A percentile compares a stretch with the other conserved stretches of the same genome.
These are phyloP conservation scores for Elymus sibiricus DNA, from an alignment of 176 grass and related monocot species.

Conservation along the genomic window DNA sequence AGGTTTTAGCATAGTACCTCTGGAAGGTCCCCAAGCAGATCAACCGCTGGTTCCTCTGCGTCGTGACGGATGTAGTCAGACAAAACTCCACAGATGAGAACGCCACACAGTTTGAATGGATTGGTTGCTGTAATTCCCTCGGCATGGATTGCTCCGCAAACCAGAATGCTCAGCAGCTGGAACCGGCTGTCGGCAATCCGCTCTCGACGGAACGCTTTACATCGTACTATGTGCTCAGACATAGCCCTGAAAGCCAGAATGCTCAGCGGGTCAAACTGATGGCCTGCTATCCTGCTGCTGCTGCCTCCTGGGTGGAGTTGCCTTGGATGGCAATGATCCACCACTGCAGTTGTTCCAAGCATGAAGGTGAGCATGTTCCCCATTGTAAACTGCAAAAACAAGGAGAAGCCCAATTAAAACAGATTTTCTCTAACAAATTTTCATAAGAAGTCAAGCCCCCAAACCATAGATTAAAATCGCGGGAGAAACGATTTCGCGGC, in stretches of 20 bases:
- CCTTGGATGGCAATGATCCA: not conserved
- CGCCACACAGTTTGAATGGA: not conserved
- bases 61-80: not conserved
- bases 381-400: not conserved
- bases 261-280: not conserved
- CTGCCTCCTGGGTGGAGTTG: not conserved
- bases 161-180: not conserved
- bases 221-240: not conserved
- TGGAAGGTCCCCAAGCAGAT: not conserved
- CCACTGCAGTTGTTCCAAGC: not conserved
- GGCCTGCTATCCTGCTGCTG: not conserved
- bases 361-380: not conserved
- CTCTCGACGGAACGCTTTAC: not conserved
- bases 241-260: not conserved
- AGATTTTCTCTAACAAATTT: not conserved
- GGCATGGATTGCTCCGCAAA: not conserved
- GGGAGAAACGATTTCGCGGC: too few relatives aligned
- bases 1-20: not conserved
- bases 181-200: not conserved
- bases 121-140: not conserved
- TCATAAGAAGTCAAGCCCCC: too few relatives aligned
- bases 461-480: too few relatives aligned
- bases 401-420: not conserved
- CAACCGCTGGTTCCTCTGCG: not conserved
- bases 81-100: not conserved